Conservation (phyloP, 805 yeast species). For the Naumovozyma castellii region DNA sequence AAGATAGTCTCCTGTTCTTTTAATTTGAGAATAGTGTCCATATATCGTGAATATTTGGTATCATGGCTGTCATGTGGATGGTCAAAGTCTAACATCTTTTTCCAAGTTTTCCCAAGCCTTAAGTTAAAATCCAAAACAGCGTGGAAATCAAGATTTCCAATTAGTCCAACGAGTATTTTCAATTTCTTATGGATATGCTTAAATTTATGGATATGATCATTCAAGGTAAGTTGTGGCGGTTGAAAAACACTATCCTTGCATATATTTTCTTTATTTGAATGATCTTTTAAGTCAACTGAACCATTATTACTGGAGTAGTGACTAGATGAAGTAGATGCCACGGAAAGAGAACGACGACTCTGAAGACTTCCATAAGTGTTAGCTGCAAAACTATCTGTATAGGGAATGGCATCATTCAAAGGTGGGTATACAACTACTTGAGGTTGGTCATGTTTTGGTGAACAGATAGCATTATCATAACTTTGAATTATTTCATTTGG, state of each 20-base stretch:
- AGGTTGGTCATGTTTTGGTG: not conserved
- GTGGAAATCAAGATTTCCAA: conserved; percentile 14
- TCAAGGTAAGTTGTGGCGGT: conserved; percentile 6
- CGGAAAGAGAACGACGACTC: not conserved
- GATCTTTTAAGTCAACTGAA: not conserved
- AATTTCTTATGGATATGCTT: conserved; percentile 15
- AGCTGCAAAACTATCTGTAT: not conserved
- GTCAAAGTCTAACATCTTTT: conserved; percentile 20
- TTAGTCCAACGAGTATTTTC: conserved; percentile 11
- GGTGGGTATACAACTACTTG: not conserved
- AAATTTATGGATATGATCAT: conserved; percentile 18
- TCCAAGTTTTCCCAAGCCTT: conserved; percentile 23
- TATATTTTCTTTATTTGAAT: not conserved
- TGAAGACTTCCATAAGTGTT: too few species aligned
- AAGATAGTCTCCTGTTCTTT: conserved; percentile 24
- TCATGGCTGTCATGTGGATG: conserved; percentile 9
- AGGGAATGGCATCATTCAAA: not conserved
- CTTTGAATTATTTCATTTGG: conserved; percentile 25
- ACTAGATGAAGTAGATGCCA: conserved; percentile 5
- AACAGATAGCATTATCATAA: conserved; percentile 7
- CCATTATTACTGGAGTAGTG: conserved; percentile 2
- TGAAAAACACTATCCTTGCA: too few species aligned
- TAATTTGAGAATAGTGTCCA: conserved; percentile 20
- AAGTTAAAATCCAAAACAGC: conserved; percentile 14
- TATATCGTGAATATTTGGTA: conserved; percentile 19